These are phyloP conservation scores for Herpotrichia juniperi DNA, from an alignment of 2,329 filamentous ascomycete genomes.

Conservation along the genomic window DNA sequence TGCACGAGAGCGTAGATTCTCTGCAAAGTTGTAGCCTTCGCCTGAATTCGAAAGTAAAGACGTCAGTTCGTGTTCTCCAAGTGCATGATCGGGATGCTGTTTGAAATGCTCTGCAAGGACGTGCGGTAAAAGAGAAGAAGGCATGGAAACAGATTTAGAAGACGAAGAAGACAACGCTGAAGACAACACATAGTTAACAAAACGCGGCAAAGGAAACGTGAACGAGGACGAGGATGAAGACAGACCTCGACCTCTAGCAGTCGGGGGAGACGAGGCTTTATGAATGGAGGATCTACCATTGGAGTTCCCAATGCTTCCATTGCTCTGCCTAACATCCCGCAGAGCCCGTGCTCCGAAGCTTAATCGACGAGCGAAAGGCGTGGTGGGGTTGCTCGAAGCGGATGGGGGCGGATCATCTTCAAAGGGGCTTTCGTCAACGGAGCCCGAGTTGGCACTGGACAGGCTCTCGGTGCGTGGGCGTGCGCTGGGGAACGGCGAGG, in stretches of 20 bases:
- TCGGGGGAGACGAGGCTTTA: constrained; percentile 58
- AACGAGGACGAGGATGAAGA: constrained; percentile 52
- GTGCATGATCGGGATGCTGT: constrained; percentile 34
- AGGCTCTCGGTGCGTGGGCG: constrained; percentile 54
- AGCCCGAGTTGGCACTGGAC: constrained; percentile 53
- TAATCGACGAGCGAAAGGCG: constrained; percentile 82
- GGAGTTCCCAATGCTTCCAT: constrained; percentile 60
- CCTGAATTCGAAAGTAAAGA: constrained; percentile 67
- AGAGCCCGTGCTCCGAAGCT: constrained; percentile 87
- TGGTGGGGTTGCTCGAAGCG: constrained; percentile 66
- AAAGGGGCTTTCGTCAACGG: constrained; percentile 57
- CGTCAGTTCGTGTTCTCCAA: constrained; percentile 67
- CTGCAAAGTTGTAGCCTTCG: constrained; percentile 96
- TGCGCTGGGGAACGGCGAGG: constrained; percentile 48
- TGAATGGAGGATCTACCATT: constrained; percentile 65
- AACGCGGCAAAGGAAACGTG: constrained; percentile 28
- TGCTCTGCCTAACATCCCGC: constrained; percentile 68
- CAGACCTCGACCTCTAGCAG: constrained; percentile 64
- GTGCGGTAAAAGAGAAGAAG: constrained; percentile 29
- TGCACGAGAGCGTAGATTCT: constrained; percentile 90
- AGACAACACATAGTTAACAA: constrained; percentile 30
- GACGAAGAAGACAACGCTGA: constrained; percentile 7
- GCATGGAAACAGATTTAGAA: constrained; percentile 12
- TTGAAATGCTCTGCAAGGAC: constrained; percentile 37
- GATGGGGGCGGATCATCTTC: constrained; percentile 62